Evolutionary conservation across 1,139 yeast genomes (phyloP).

Genomic region (Geotrichum cucujoidarum): DNA sequence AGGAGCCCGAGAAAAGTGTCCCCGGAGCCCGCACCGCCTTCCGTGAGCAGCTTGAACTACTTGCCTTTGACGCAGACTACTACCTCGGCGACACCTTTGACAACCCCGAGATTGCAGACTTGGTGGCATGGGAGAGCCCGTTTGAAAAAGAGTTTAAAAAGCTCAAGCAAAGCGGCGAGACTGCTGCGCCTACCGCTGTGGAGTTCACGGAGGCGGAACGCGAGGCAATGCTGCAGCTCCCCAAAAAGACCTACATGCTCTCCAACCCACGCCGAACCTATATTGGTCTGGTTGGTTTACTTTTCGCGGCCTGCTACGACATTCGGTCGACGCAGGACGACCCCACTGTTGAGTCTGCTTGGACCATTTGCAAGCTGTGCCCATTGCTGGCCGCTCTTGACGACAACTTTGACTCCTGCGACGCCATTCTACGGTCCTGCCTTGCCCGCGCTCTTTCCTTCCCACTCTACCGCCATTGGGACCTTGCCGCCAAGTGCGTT

Average conservation of each 20-base stretch:
- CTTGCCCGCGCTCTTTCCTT: slow-evolving; percentile 69
- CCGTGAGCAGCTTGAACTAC: slow-evolving; percentile 63
- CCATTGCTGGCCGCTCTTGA: slow-evolving; percentile 78
- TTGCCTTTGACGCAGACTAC: slow-evolving; percentile 81
- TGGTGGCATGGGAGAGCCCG: slow-evolving; percentile 58
- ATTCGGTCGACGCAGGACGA: slow-evolving; percentile 71
- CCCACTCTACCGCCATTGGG: slow-evolving; percentile 74
- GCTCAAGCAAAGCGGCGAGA: slow-evolving; percentile 1
- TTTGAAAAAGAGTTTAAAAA: slow-evolving; percentile 35
- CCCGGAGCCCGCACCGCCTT: slow-evolving; percentile 58
- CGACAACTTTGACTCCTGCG: slow-evolving; percentile 46
- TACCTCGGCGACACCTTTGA: slow-evolving; percentile 81
- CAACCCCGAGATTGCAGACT: slow-evolving; percentile 42
- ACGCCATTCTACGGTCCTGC: slow-evolving; percentile 54
- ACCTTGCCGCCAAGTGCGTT: slow-evolving; percentile 60
- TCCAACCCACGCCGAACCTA: slow-evolving; percentile 48
- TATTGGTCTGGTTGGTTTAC: slow-evolving; percentile 55
- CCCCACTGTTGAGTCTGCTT: slow-evolving; percentile 79
- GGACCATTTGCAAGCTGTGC: slow-evolving; percentile 83
- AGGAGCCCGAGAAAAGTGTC: slow-evolving; percentile 65
- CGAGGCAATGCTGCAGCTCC: slow-evolving; percentile 61
- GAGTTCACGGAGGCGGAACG: slow-evolving; percentile 59
- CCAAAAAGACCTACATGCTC: slow-evolving; percentile 53
- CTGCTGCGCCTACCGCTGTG: slow-evolving; percentile 39
- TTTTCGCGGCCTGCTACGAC: slow-evolving; percentile 75